Percentiles rank a stretch among this genome's conserved stretches.
phyloP scores from a whole-genome alignment of 495 filamentous ascomycete species.

The Neurospora sp. region DNA sequence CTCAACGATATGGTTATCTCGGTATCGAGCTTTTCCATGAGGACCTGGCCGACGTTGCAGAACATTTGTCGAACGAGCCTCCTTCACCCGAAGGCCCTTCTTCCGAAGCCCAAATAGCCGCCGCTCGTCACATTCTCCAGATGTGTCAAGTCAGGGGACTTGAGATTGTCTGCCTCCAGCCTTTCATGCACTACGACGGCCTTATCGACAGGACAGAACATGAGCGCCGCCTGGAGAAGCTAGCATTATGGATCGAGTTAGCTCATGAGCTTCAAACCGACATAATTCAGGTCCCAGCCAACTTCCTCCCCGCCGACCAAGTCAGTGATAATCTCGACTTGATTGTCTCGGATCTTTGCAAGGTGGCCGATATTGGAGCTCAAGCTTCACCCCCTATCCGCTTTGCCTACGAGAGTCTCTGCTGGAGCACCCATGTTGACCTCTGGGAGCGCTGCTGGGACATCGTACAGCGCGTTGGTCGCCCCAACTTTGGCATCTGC shows the following conservation, averaged over 20 bases:
- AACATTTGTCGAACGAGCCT: slow-evolving; percentile 10
- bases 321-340: slow-evolving; percentile 46
- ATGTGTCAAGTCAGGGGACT: slow-evolving; percentile 51
- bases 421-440: slow-evolving; percentile 63
- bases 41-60: slow-evolving; percentile 57
- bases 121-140: slow-evolving; percentile 43
- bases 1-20: slow-evolving; percentile 52
- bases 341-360: slow-evolving; percentile 54
- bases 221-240: slow-evolving; percentile 47
- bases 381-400: slow-evolving; percentile 45
- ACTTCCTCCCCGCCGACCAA: slow-evolving; percentile 50
- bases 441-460: slow-evolving; percentile 66
- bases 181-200: slow-evolving; percentile 73
- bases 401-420: slow-evolving; percentile 69
- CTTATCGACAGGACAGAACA: slow-evolving; percentile 54
- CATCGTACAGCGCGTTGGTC: slow-evolving; percentile 52
- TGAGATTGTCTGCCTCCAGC: slow-evolving; percentile 62
- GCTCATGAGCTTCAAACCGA: slow-evolving; percentile 55
- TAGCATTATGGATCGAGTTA: slow-evolving; percentile 59
- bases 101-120: slow-evolving; percentile 40
- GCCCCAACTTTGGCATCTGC: slow-evolving; percentile 68
- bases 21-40: slow-evolving; percentile 77
- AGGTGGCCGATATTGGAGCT: slow-evolving; percentile 55
- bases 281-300: slow-evolving; percentile 65
- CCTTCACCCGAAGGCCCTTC: slow-evolving; percentile 19